Conservation (phyloP, 2,329 filamentous ascomycete genomes). For the Diatrype stigma region DNA sequence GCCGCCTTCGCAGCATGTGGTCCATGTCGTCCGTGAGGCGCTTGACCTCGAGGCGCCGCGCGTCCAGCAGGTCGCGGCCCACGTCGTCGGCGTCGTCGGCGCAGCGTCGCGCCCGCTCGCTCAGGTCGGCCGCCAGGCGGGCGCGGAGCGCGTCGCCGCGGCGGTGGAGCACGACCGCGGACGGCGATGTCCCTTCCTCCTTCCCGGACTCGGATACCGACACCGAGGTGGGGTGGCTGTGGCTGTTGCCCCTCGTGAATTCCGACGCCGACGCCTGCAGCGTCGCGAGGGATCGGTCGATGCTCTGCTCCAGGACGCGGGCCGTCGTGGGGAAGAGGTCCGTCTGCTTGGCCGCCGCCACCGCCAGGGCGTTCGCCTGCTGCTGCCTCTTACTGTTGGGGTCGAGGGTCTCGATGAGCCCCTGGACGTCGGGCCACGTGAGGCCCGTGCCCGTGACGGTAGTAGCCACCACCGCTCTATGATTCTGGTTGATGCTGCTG, state of each 20-base stretch:
- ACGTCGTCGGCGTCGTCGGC: constrained; percentile 79
- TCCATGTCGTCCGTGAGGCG: constrained; percentile 75
- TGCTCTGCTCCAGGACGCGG: constrained; percentile 44
- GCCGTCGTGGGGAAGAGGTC: constrained; percentile 51
- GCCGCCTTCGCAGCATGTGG: constrained; percentile 66
- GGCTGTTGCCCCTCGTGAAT: too few species aligned
- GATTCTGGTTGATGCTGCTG: background rate
- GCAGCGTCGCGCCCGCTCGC: constrained; percentile 58
- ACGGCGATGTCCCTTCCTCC: too few species aligned
- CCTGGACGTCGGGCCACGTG: constrained; percentile 41
- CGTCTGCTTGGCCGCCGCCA: constrained; percentile 34
- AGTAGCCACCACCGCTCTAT: too few species aligned
- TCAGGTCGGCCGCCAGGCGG: constrained; percentile 49
- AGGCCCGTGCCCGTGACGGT: constrained; percentile 21
- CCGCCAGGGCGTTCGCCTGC: constrained; percentile 21
- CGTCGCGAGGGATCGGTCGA: constrained; percentile 43
- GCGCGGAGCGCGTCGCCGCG: constrained; percentile 44
- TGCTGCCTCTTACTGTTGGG: background rate
- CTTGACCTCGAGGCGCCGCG: constrained; percentile 76
- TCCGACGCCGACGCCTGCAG: constrained; percentile 57
- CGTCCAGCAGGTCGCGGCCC: constrained; percentile 68
- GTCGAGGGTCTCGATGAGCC: constrained; percentile 25
- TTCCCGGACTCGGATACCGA: too few species aligned
- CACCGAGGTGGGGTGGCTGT: too few species aligned
- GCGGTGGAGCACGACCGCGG: constrained; percentile 49